Evolutionary conservation across 1,284 basidiomycete species (phyloP), one percentile per base, ranked within the genome.

Genomic region (Omphalotus olearius): DNA sequence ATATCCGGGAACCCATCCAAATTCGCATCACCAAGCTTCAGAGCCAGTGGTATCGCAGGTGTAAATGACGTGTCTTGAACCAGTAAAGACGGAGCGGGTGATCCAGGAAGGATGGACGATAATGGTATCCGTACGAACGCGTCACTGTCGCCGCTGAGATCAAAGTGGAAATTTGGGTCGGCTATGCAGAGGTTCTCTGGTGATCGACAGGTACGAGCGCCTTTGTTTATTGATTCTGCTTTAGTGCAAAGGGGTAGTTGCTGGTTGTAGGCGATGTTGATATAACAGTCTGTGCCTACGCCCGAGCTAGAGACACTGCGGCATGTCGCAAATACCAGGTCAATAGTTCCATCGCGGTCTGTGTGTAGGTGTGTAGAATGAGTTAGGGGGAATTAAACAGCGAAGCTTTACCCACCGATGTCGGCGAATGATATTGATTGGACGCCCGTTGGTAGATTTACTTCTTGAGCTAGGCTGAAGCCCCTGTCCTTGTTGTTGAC

Each of bases 261-360:
- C 55, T 87, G 77, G 68, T 99, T 99, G 73, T 93, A 98, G 1
- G 86, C 94, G 56, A 99, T 88, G 63, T 97, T 94, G 66, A 99
- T 79, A 44, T 71, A 74, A 67, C 97, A 99, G 45, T 80, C 76
- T 0, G 72, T 72, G 4, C 92, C 93, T 1, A 88, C 68, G 0
- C 91, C 91, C 0, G 74, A 72, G 0, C 76, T 66, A 2, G 89
- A 91, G 13, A 86, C 79, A 1, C 76, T 79, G 1, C 79, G 71
- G 66, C 96, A 99, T 0, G 88, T 88, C 0, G 91, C 80, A 61
- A 98, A 95, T 45, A 99, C 78, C 75, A 99, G 84, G 66, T 99
- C 96, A 42, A 98, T 90, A 0, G 95, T 96, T 1, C 96, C 96
- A 62, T 99, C 97, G 11, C 97, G 83, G 64, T 97, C 93, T 94